phyloP scores from a whole-genome alignment of 73 alveolate genomes.

The Vitrella brassicaformis region DNA sequence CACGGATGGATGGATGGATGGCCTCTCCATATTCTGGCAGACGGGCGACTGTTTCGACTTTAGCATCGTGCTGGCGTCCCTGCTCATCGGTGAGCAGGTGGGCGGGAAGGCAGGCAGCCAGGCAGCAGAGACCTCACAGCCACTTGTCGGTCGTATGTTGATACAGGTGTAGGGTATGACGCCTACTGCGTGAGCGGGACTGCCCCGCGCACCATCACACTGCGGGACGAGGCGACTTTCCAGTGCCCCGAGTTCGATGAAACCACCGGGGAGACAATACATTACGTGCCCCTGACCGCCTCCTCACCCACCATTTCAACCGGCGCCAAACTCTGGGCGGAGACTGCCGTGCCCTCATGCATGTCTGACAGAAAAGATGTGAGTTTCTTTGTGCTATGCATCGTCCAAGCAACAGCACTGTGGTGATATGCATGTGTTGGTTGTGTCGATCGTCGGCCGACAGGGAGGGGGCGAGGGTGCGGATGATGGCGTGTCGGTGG shows the following conservation, averaged over 20 bases:
- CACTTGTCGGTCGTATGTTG: background rate
- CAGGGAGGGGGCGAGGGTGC: conserved; percentile 35
- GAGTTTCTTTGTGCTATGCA: too few species aligned
- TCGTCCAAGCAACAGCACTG: too few species aligned
- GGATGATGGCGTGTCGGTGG: conserved; percentile 33
- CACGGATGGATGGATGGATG: background rate
- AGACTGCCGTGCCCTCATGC: too few species aligned
- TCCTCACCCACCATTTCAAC: too few species aligned
- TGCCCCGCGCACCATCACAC: conserved; percentile 85
- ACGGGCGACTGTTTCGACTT: conserved; percentile 91
- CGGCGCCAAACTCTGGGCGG: too few species aligned
- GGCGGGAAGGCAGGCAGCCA: background rate
- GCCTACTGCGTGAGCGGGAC: conserved; percentile 92
- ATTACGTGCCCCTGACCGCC: too few species aligned
- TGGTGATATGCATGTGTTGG: too few species aligned
- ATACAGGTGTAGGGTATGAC: conserved; percentile 63
- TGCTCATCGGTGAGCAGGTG: conserved; percentile 58
- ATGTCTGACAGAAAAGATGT: too few species aligned
- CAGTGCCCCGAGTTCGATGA: too few species aligned
- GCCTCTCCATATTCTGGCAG: too few species aligned
- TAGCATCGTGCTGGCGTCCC: conserved; percentile 70
- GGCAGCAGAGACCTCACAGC: background rate
- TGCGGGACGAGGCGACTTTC: conserved; percentile 61
- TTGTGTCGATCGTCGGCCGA: too few species aligned
- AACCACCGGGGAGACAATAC: too few species aligned